Evolutionary conservation across 257 asterid species (phyloP), one percentile per base, ranked within the genome.

Genomic region (Coffea canephora): DNA sequence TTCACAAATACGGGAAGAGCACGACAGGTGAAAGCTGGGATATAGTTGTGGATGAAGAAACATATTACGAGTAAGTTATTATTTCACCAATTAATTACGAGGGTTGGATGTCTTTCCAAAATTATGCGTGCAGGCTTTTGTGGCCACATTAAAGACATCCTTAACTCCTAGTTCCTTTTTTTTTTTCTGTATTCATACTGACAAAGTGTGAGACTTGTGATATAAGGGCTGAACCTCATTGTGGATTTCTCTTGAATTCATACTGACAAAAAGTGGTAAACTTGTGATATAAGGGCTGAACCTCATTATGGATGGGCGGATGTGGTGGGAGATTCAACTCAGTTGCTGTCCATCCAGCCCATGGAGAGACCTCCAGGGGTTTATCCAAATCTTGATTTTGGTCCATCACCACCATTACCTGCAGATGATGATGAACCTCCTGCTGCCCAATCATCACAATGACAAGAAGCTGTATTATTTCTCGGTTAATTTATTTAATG

Each of bases 241-340:
- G 94, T 73, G 99, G 99, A 86, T 96, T 31, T 31, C 31, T 31
- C 31, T 31, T 31, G 31, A 31, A 31, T 31, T 31, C 0, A 31
- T 31, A 31, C 31, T 31, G 31, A 31, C 31, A 31, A 31, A 31
- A 0, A 0, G 31, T 31, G 31, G 46, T 71, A 1, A 64, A 69
- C 52, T 80, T 72, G 34, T 69, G 76, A 68, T 75, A 75, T 83
- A 82, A 96, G 99, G 94, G 97, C 97, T 9, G 99, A 96, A 48
- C 99, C 99, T 64, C 99, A 94, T 86, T 94, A 96, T 73, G 99
- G 99, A 86, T 96, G 99, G 99, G 96, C 99, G 0, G 98, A 96
- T 76, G 99, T 96, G 43, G 99, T 96, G 71, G 99, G 99, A n/a
- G 95, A 96, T 86, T 96, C 98, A 21, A 85, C 83, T 45, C 99